Evolutionary conservation across 257 asterid species (phyloP).

Genomic region (Mentha longifolia): DNA sequence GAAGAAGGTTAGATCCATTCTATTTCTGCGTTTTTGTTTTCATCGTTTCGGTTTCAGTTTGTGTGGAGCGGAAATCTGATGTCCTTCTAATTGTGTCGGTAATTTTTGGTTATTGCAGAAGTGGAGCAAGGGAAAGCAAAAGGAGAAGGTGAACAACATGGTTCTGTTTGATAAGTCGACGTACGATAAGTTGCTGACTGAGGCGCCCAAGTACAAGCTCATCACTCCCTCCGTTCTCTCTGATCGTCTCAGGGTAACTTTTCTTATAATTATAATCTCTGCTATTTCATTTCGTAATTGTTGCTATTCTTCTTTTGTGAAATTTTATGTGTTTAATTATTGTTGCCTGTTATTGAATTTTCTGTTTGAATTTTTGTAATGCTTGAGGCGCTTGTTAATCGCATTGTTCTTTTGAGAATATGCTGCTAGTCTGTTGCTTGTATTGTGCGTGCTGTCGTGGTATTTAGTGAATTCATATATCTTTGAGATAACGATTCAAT

Average conservation of each 20-base stretch:
- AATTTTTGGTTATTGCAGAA: constrained; percentile 31
- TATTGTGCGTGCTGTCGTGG: too few relatives aligned
- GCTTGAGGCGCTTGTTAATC: not conserved
- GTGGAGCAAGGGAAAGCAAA: constrained; percentile 94
- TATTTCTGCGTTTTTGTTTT: not conserved
- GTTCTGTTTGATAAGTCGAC: constrained; percentile 84
- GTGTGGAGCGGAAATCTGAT: constrained; percentile 10
- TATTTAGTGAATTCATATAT: too few relatives aligned
- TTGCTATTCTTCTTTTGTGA: too few relatives aligned
- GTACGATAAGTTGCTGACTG: constrained; percentile 77
- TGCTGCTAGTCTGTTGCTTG: not conserved
- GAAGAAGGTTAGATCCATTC: constrained; percentile 68
- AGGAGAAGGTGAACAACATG: constrained; percentile 99
- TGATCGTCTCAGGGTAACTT: constrained; percentile 83
- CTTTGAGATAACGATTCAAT: too few relatives aligned
- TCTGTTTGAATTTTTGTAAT: not conserved
- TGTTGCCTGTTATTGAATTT: not conserved
- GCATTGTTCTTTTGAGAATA: not conserved
- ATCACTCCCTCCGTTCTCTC: constrained; percentile 92
- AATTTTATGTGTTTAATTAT: not conserved
- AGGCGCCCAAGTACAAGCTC: constrained; percentile 93
- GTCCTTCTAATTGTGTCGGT: not conserved
- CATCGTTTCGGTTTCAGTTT: not conserved
- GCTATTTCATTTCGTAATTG: not conserved
- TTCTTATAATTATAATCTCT: not conserved